phyloP scores from a whole-genome alignment of 1,284 basidiomycete species.

The Retiboletus flavoniger region DNA sequence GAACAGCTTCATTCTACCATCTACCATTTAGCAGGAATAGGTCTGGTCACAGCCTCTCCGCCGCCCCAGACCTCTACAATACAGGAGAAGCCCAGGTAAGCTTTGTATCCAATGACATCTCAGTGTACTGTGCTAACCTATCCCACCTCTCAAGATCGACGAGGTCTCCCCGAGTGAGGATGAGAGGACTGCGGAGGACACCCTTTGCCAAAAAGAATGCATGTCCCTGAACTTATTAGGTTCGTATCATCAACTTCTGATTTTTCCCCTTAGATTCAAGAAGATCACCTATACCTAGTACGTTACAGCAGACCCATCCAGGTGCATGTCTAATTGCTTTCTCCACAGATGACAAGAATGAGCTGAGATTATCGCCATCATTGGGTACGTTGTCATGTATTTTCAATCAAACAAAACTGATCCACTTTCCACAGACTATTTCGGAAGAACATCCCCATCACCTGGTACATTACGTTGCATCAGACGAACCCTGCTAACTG shows the following conservation, averaged over 20 bases:
- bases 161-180: background rate
- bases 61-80: background rate
- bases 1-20: background rate
- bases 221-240: background rate
- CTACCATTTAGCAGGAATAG: background rate
- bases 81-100: background rate
- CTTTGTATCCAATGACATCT: background rate
- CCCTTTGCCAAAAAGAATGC: background rate
- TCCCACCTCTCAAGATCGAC: background rate
- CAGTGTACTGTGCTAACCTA: background rate
- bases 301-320: background rate
- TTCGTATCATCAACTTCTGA: background rate
- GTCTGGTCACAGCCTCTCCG: background rate
- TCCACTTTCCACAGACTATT: background rate
- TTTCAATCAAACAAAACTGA: background rate
- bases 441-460: background rate
- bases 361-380: background rate
- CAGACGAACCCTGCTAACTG: no score
- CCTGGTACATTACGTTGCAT: no score
- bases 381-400: background rate
- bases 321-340: background rate
- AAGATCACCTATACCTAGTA: background rate
- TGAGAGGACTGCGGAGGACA: background rate
- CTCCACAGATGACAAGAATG: background rate
- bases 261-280: background rate